Evolutionary conservation across 306 rosid genomes (phyloP).

Genomic region (Bauhinia variegata): DNA sequence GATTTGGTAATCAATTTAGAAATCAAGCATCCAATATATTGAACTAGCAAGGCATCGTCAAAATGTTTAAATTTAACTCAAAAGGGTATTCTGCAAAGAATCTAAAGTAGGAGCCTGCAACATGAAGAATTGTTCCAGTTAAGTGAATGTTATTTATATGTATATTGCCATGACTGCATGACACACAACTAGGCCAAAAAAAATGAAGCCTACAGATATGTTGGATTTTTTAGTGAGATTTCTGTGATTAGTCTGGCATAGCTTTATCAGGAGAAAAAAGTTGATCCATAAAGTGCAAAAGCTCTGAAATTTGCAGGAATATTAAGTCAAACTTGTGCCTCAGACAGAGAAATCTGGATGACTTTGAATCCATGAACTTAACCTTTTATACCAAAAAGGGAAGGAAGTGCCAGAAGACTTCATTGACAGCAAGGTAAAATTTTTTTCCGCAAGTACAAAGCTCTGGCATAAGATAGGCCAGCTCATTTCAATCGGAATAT

Average conservation of each 20-base stretch:
- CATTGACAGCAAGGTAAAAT: background rate
- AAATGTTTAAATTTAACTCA: background rate
- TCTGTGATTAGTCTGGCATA: conserved; percentile 1
- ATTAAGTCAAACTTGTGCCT: conserved; percentile 7
- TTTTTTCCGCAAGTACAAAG: background rate
- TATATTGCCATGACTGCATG: conserved; percentile 13
- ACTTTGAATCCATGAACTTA: background rate
- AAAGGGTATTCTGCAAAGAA: conserved; percentile 16
- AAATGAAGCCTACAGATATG: conserved; percentile 15
- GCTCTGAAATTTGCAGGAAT: background rate
- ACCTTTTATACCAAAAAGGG: background rate
- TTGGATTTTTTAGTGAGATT: background rate
- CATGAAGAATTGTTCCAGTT: background rate
- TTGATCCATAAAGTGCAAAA: conserved; percentile 4
- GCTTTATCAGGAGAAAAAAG: conserved; percentile 15
- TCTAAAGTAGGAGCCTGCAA: conserved; percentile 11
- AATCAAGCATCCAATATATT: conserved; percentile 24
- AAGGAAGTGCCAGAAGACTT: conserved; percentile 5
- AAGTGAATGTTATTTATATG: conserved; percentile 4
- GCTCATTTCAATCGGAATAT: background rate
- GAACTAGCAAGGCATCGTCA: conserved; percentile 12
- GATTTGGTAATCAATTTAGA: conserved; percentile 9
- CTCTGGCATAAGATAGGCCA: background rate
- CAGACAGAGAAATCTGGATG: conserved; percentile 1
- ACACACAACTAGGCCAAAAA: conserved; percentile 13